phyloP scores from a whole-genome alignment of 2,329 filamentous ascomycete species.

The Scedosporium aurantiacum region DNA sequence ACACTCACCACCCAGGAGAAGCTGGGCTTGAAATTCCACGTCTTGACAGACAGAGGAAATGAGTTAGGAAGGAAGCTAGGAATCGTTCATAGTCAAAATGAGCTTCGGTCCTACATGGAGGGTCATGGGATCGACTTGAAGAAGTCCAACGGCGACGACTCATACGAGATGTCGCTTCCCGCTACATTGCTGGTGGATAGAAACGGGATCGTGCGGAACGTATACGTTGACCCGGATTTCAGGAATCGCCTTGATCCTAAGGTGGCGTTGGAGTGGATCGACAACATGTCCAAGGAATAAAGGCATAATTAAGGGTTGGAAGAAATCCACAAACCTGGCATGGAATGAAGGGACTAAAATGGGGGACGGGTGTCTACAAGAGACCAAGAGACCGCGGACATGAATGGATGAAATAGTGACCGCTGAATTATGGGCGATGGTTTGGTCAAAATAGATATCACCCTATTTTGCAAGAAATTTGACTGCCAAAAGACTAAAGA shows the following conservation, averaged over 20 bases:
- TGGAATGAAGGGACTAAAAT: no score
- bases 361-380: no score
- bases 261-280: conserved; percentile 22
- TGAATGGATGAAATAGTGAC: no score
- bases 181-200: conserved; percentile 25
- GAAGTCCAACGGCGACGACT: conserved; percentile 24
- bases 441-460: no score
- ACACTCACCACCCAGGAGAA: conserved; percentile 27
- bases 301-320: no score
- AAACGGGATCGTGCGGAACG: conserved; percentile 23
- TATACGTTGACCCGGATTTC: conserved; percentile 25
- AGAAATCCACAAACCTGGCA: no score
- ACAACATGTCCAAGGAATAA: conserved; percentile 11
- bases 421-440: no score
- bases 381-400: no score
- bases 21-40: conserved; percentile 26
- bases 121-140: conserved; percentile 20
- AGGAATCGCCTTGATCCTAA: conserved; percentile 24
- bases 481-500: no score
- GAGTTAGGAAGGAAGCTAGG: conserved; percentile 14
- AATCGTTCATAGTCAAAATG: conserved; percentile 17
- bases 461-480: no score
- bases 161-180: conserved; percentile 25
- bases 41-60: conserved; percentile 27
- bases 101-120: conserved; percentile 16